phyloP scores from a whole-genome alignment of 768 basidiomycete species.

The Suillus luteus region DNA sequence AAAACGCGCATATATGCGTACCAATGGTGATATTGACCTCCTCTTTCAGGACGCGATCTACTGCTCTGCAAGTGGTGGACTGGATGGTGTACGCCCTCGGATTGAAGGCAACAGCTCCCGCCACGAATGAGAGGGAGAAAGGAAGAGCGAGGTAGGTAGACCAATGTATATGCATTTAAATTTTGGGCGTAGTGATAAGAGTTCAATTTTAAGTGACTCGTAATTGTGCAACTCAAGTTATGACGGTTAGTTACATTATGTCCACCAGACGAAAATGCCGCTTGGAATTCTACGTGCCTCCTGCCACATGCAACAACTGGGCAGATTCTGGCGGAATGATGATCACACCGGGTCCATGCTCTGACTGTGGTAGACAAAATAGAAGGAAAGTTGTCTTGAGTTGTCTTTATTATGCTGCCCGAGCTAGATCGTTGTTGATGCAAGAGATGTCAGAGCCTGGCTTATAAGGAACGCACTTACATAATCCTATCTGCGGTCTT shows the following conservation, averaged over 20 bases:
- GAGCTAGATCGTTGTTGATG: too few relatives aligned
- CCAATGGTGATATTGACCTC: slow-evolving; percentile 46
- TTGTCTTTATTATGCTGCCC: too few relatives aligned
- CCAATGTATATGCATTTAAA: neutral
- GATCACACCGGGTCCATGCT: neutral
- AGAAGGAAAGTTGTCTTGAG: too few relatives aligned
- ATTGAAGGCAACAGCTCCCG: slow-evolving; percentile 31
- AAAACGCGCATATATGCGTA: slow-evolving; percentile 30
- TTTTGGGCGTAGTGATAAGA: neutral
- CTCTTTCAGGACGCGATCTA: slow-evolving; percentile 37
- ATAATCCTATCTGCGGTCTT: too few relatives aligned
- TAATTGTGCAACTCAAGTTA: too few relatives aligned
- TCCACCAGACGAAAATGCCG: neutral
- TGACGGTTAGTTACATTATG: too few relatives aligned
- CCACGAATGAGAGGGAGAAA: neutral
- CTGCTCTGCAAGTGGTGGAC: slow-evolving; percentile 39
- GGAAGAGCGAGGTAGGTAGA: neutral
- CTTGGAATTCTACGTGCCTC: neutral
- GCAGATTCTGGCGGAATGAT: neutral
- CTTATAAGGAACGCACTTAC: too few relatives aligned
- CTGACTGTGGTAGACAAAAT: too few relatives aligned
- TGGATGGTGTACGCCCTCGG: slow-evolving; percentile 35
- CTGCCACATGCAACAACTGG: neutral
- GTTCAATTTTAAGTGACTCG: neutral
- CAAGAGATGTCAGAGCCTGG: too few relatives aligned